phyloP scores from a whole-genome alignment of 805 yeast species.

The Lachancea lanzarotensis region DNA sequence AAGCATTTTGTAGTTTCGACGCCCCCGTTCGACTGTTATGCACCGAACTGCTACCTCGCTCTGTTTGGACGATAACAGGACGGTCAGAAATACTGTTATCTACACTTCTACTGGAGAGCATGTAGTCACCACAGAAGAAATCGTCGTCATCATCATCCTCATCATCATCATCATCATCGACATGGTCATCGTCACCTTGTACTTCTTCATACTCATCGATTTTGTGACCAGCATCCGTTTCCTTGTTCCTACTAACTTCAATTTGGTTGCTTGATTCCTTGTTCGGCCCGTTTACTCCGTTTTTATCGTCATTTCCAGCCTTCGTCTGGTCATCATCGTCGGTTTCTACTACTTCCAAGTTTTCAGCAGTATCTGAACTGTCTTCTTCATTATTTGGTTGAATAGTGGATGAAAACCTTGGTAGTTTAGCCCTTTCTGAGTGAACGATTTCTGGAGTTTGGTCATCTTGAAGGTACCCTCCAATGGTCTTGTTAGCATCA shows the following conservation, averaged over 20 bases:
- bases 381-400: background rate
- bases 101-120: background rate
- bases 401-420: slow-evolving; percentile 8
- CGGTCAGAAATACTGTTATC: background rate
- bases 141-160: slow-evolving; percentile 9
- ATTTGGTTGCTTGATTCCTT: background rate
- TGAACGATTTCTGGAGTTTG: background rate
- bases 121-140: slow-evolving; percentile 9
- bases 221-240: background rate
- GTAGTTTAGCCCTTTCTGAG: slow-evolving; percentile 1
- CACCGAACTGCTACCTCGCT: background rate
- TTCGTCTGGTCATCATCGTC: background rate
- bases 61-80: background rate
- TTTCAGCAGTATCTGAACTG: background rate
- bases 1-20: background rate
- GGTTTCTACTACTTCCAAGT: background rate
- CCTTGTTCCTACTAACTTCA: background rate
- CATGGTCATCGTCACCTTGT: background rate
- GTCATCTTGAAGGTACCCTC: slow-evolving; percentile 8
- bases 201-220: background rate
- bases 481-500: slow-evolving; percentile 10
- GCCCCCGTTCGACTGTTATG: background rate
- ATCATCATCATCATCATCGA: background rate
- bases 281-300: background rate
- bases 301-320: background rate